These are phyloP conservation scores for Rhizophagus sp. DNA, from an alignment of 192 early-diverging fungal genomes.

Conservation along the genomic window DNA sequence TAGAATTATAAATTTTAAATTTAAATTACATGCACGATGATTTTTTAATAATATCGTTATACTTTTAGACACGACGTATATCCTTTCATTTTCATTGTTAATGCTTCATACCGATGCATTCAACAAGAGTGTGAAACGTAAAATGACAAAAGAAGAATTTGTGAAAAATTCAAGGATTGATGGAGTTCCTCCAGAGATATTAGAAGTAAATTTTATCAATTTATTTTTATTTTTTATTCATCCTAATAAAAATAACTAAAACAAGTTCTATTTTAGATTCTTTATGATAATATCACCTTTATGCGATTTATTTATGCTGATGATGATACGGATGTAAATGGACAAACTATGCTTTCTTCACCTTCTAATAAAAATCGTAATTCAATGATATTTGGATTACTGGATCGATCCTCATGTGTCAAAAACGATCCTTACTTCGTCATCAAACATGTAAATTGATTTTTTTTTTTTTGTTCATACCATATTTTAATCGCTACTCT, in stretches of 20 bases:
- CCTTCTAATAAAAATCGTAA: background rate
- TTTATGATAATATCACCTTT: constrained; percentile 62
- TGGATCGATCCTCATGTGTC: constrained; percentile 31
- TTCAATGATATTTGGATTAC: background rate
- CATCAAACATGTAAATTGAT: constrained; percentile 43
- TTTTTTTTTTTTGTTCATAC: background rate
- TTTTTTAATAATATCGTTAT: no score
- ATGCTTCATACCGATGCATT: constrained; percentile 86
- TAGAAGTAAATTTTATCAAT: constrained; percentile 56
- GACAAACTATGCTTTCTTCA: constrained; percentile 34
- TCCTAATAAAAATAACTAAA: background rate
- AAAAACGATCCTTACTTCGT: constrained; percentile 44
- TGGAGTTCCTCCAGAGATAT: constrained; percentile 64
- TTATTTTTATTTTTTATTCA: background rate
- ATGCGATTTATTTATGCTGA: constrained; percentile 58
- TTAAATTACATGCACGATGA: background rate
- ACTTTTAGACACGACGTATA: constrained; percentile 64
- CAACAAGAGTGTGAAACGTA: constrained; percentile 75
- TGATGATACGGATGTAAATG: constrained; percentile 50
- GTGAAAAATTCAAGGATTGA: constrained; percentile 72
- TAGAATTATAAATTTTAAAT: background rate
- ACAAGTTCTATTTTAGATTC: constrained; percentile 37
- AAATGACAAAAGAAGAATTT: constrained; percentile 82
- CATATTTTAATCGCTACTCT: background rate
- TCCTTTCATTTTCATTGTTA: constrained; percentile 77